Percentiles rank a stretch among this genome's conserved stretches.
Evolutionary conservation across 2,329 filamentous ascomycete genomes (phyloP).

Genomic region (Trichoderma cornu-damae): DNA sequence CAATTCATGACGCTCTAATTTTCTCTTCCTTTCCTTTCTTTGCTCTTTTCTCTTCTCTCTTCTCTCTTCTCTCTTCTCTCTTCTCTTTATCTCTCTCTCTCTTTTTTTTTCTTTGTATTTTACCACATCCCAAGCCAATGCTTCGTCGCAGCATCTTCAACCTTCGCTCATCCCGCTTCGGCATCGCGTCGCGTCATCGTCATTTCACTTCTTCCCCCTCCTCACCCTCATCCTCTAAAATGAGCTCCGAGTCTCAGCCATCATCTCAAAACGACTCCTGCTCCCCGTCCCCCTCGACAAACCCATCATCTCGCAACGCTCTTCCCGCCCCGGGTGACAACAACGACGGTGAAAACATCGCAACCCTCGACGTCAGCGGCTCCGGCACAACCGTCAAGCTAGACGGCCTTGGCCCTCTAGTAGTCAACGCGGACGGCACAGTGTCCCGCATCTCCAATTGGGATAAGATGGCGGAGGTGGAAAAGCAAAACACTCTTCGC

Average conservation of each 20-base stretch:
- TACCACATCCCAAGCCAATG: neutral
- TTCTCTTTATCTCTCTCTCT: no score
- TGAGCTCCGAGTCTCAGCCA: slow-evolving; percentile 8
- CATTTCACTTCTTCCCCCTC: neutral
- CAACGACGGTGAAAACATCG: slow-evolving; percentile 16
- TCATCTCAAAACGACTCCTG: neutral
- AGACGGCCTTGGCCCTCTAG: slow-evolving; percentile 65
- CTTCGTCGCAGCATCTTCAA: slow-evolving; percentile 12
- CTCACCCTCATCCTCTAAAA: neutral
- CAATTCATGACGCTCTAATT: no score
- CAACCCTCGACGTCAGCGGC: slow-evolving; percentile 33
- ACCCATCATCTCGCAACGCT: slow-evolving; percentile 17
- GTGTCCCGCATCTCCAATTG: slow-evolving; percentile 69
- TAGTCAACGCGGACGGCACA: slow-evolving; percentile 68
- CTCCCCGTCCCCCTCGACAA: neutral
- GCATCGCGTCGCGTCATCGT: neutral
- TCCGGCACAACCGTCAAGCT: slow-evolving; percentile 46
- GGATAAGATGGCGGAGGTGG: slow-evolving; percentile 63
- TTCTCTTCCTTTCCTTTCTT: no score
- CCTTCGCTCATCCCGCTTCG: neutral
- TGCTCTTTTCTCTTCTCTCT: no score
- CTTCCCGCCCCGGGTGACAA: slow-evolving; percentile 27
- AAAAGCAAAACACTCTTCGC: slow-evolving; percentile 61
- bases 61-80: no score
- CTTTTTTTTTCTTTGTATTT: neutral